Base-by-base conservation (phyloP, 73 alveolate species). In the Strombidium stylifer region DNA sequence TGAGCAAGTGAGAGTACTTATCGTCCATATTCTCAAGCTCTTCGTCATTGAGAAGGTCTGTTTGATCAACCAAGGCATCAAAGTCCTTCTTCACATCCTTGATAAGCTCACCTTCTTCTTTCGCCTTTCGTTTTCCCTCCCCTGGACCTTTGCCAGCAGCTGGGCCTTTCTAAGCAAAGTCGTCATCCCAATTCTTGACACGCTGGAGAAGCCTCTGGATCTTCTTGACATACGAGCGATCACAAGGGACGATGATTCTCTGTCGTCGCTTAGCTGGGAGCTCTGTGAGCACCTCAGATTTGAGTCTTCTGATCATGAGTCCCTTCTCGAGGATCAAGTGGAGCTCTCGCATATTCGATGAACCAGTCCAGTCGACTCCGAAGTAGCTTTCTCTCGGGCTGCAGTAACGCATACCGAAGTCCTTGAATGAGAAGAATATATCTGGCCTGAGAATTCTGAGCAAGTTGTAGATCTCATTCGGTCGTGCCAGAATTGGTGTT, bases 401-500 rank as follows among this genome's bases (percentile, higher is more conserved):
- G 70, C 98, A 91, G 64, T 89, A 92, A 12, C 98, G 47, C 14
- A 72, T 31, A 2, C 88, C 97, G 53, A 61, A 86, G 37, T 46
- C 90, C 26, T 44, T 44, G 44, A 64, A 73, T 50, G 57, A 49
- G 14, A 62, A 48, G 45, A 93, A 86, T 20, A 76, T 37, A 34
- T 87, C 91, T 23, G 93, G 96, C 20, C 93, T 56, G 23, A 89
- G 42, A 7, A 83, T 78, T 16, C 52, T 31, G 56, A 92, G 74
- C 21, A 60, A 75, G 36, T 87, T 92, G 62, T 55, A 91, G 20
- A 91, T 76, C 82, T 89, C 98, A 25, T 37, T 79, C 15, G 97
- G 97, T 15, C 80, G 68, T 21, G 92, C 78, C 42, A 91, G 65
- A 50, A 90, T 80, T 15, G 98, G 98, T 1, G 97, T 92, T 12